Base-by-base conservation (phyloP, 345 rosid species). In the Acer saccharum region DNA sequence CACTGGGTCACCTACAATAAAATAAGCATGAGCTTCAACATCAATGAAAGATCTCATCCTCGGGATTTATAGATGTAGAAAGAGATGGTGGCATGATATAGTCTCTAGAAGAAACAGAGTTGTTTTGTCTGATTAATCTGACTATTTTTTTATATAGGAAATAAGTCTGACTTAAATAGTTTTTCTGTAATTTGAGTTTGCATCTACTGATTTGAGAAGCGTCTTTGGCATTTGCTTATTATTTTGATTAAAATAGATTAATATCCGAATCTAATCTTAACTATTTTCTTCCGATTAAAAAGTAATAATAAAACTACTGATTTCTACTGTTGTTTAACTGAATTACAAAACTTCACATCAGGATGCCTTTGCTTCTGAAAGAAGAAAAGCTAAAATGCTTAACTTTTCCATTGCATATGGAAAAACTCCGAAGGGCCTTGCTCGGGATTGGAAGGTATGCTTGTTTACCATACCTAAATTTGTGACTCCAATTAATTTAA, bases 361-460 rank as follows among this genome's bases (percentile, higher is more conserved):
- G 97, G 96, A 93, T 79, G 91, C 90, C 68, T 94, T 88, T 83
- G 94, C 78, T 66, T 91, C 97, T n/a, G 94, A 92, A 84, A 86
- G 97, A 84, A 88, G 97, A 82, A 92, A 93, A 83, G 94, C 98
- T 43, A 96, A 96, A 83, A 96, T 96, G 99, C 97, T 96, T 6
- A 96, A 96, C 86, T 96, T 96, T 80, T 96, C 99, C 27, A 96
- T 96, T 81, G 99, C 99, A 3, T 96, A 96, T 77, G 99, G 99
- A 35, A 96, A 96, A 84, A 94, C 98, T 14, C 91, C 97, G 0
- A 70, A 87, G 48, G 97, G 99, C 48, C 98, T 95, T 83, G 88
- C 99, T 63, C 87, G 83, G 78, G 98, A 95, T 82, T 95, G 98
- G 98, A 95, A 95, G 98, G 98, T 95, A 89, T 76, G 29, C 17